Evolutionary conservation across 306 rosid species (phyloP).

Genomic region (Inga leiocalycina): DNA sequence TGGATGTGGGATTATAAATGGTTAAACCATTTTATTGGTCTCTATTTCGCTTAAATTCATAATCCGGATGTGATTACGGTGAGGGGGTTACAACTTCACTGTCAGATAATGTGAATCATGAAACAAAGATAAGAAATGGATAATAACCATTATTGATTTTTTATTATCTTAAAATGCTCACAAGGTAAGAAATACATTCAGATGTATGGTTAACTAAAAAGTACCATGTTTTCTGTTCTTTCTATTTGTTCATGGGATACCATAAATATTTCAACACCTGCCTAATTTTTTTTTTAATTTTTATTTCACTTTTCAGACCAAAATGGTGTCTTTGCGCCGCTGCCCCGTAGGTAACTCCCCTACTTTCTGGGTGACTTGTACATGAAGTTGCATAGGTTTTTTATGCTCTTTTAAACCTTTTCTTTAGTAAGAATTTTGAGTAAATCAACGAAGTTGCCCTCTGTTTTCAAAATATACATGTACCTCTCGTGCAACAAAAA

Average conservation of each 20-base stretch:
- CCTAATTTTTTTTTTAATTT: no score
- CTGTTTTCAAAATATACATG: not conserved
- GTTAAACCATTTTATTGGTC: no score
- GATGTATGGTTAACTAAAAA: no score
- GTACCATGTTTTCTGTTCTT: conserved; percentile 11
- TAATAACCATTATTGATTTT: not conserved
- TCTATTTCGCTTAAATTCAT: no score
- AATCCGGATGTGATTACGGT: no score
- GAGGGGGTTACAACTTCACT: no score
- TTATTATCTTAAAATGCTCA: not conserved
- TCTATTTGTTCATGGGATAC: conserved; percentile 8
- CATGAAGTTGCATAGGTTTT: conserved; percentile 3
- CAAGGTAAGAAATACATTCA: not conserved
- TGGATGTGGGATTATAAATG: no score
- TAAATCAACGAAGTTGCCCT: not conserved
- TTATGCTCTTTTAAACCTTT: not conserved
- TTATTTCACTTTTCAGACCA: no score
- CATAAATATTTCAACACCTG: not conserved
- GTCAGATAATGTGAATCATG: not conserved
- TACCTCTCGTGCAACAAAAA: not conserved
- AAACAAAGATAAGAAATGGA: not conserved
- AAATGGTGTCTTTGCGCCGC: no score
- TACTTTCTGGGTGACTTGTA: not conserved
- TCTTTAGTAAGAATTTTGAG: not conserved
- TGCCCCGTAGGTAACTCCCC: conserved; percentile 21